These are phyloP conservation scores for Astragalus membranaceus DNA, from an alignment of 306 rosid species.

Conservation along the genomic window DNA sequence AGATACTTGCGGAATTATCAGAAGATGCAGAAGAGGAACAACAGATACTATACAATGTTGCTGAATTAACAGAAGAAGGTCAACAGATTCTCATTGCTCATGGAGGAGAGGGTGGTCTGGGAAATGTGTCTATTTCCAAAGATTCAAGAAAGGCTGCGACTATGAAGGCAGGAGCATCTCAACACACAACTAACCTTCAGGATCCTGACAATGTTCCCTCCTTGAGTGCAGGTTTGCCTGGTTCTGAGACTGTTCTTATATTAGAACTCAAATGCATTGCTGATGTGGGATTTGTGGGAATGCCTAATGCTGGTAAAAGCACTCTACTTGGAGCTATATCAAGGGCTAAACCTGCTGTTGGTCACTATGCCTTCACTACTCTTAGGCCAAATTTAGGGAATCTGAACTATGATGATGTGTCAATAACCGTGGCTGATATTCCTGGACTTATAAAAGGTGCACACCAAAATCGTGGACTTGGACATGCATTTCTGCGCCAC, in stretches of 20 bases:
- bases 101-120: slow-evolving; percentile 85
- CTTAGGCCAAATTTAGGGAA: slow-evolving; percentile 89
- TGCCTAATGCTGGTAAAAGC: slow-evolving; percentile 99
- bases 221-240: slow-evolving; percentile 45
- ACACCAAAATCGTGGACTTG: slow-evolving; percentile 80
- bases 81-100: slow-evolving; percentile 55
- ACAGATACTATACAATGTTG: slow-evolving; percentile 53
- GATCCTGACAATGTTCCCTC: slow-evolving; percentile 34
- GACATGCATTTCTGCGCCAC: slow-evolving; percentile 88
- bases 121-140: slow-evolving; percentile 40
- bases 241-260: slow-evolving; percentile 62
- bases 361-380: slow-evolving; percentile 90
- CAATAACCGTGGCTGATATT: slow-evolving; percentile 84
- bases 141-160: slow-evolving; percentile 36
- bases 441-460: slow-evolving; percentile 96
- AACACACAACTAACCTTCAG: slow-evolving; percentile 18
- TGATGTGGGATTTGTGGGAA: slow-evolving; percentile 90
- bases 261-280: slow-evolving; percentile 92
- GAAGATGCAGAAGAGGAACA: slow-evolving; percentile 44
- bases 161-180: slow-evolving; percentile 9
- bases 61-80: slow-evolving; percentile 74
- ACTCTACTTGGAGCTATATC: slow-evolving; percentile 86
- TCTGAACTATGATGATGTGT: slow-evolving; percentile 70
- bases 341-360: slow-evolving; percentile 74
- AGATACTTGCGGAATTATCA: slow-evolving; percentile 67